Evolutionary conservation across 306 rosid genomes (phyloP), one percentile per base, ranked within the genome.

Genomic region (Vicia sativa): DNA sequence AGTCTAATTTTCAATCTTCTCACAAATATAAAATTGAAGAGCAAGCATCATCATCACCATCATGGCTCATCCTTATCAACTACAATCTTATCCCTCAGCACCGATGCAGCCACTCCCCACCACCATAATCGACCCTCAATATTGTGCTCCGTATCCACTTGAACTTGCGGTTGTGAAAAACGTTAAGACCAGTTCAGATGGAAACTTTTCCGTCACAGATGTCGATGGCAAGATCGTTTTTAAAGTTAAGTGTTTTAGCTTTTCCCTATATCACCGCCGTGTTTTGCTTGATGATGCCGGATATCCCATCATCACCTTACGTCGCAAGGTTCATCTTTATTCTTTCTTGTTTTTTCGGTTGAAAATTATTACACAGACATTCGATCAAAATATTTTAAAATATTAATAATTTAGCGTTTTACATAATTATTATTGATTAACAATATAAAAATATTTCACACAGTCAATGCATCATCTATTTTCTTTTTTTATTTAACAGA

Each of bases 141-240:
- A 43, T 16, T 81, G 89, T 55, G 71, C 75, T 5, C 81, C 82
- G 1, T 56, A 83, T 31, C 77, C 78, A 0, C 65, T 79, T 2
- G 83, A 79, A 56, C 74, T 88, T 9, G 58, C 78, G 0, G 29
- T 88, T 1, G 82, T 81, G 10, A 67, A 64, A 52, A 79, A 88
- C 43, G 81, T 78, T 4, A 8, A 67, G 41, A 46, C 78, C 18
- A 4, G 79, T 4, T 16, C 75, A 1, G 80, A 69, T 10, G 85
- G 73, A 3, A 77, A 67, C 73, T 85, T 86, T 38, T 48, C 29
- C 2, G 84, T 86, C 56, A 76, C 81, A 0, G 95, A 85, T 34
- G 11, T 76, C 0, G 78, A 83, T 35, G 84, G 80, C 25, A 84
- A 74, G 72, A 25, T 77, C 11, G 46, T 83, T 31, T 82, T 86